phyloP scores from a whole-genome alignment of 495 filamentous ascomycete genomes.

The Trypethelium eluteriae region DNA sequence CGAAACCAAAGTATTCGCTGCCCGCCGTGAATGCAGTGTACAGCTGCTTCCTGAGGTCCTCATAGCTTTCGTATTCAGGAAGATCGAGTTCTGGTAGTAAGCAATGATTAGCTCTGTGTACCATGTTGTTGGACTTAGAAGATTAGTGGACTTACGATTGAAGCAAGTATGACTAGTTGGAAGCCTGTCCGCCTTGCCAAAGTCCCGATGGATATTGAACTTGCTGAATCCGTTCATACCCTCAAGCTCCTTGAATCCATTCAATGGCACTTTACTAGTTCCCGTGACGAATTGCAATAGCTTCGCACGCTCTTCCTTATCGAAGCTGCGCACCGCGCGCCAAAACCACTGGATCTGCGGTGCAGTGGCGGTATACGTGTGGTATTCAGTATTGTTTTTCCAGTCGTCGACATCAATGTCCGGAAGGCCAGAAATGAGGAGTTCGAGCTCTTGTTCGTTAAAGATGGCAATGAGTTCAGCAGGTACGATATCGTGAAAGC shows the following conservation, averaged over 20 bases:
- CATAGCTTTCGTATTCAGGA: slow-evolving; percentile 96
- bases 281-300: slow-evolving; percentile 97
- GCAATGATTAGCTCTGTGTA: not conserved
- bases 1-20: slow-evolving; percentile 97
- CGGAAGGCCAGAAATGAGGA: slow-evolving; percentile 92
- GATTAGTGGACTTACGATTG: slow-evolving; percentile 69
- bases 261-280: slow-evolving; percentile 96
- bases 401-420: slow-evolving; percentile 98
- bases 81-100: slow-evolving; percentile 78
- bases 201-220: slow-evolving; percentile 99
- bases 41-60: slow-evolving; percentile 74
- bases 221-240: slow-evolving; percentile 98
- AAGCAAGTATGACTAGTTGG: slow-evolving; percentile 98
- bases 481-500: slow-evolving; percentile 97
- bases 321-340: slow-evolving; percentile 93
- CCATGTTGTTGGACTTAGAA: too few relatives aligned
- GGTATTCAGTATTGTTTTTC: slow-evolving; percentile 97
- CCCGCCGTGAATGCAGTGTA: slow-evolving; percentile 93
- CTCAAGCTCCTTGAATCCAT: slow-evolving; percentile 97
- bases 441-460: slow-evolving; percentile 95
- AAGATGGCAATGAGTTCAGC: slow-evolving; percentile 94
- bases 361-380: slow-evolving; percentile 91
- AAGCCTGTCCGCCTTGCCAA: slow-evolving; percentile 93
- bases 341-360: slow-evolving; percentile 99
- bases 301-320: slow-evolving; percentile 98